These are phyloP conservation scores for Neurospora sp. DNA, from an alignment of 495 filamentous ascomycete genomes.

Conservation along the genomic window DNA sequence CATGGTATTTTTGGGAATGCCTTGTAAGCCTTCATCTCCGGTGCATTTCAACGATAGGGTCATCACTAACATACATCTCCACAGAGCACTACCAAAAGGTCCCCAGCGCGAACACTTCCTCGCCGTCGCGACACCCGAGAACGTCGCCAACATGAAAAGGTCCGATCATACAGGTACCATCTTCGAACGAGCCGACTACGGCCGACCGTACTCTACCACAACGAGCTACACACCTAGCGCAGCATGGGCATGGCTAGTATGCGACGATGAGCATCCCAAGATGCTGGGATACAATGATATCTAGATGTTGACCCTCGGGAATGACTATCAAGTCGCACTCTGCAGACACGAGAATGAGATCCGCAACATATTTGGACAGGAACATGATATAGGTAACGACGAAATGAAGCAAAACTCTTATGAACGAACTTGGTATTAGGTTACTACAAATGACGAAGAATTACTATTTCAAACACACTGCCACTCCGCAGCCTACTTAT, in stretches of 20 bases:
- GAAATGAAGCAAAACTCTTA: neutral
- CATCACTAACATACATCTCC: too few relatives aligned
- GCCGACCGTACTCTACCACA: conserved; percentile 13
- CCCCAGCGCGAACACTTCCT: conserved; percentile 38
- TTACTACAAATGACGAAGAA: neutral
- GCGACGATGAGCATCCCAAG: conserved; percentile 6
- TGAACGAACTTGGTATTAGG: neutral
- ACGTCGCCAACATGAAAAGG: conserved; percentile 37
- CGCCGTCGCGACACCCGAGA: conserved; percentile 37
- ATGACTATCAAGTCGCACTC: neutral
- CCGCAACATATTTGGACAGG: neutral
- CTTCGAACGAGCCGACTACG: conserved; percentile 22
- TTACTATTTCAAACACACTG: neutral
- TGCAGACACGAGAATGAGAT: neutral
- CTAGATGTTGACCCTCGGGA: neutral
- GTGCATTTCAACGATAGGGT: too few relatives aligned
- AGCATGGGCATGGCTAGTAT: conserved; percentile 21
- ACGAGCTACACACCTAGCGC: conserved; percentile 21
- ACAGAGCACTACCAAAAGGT: conserved; percentile 18
- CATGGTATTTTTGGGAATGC: conserved; percentile 58
- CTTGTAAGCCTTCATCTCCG: too few relatives aligned
- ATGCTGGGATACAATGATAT: conserved; percentile 23
- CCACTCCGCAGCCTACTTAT: neutral
- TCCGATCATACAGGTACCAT: conserved; percentile 21
- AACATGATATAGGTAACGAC: neutral